These are phyloP conservation scores for Penicillium freii DNA, from an alignment of 2,329 filamentous ascomycete species.

Conservation along the genomic window DNA sequence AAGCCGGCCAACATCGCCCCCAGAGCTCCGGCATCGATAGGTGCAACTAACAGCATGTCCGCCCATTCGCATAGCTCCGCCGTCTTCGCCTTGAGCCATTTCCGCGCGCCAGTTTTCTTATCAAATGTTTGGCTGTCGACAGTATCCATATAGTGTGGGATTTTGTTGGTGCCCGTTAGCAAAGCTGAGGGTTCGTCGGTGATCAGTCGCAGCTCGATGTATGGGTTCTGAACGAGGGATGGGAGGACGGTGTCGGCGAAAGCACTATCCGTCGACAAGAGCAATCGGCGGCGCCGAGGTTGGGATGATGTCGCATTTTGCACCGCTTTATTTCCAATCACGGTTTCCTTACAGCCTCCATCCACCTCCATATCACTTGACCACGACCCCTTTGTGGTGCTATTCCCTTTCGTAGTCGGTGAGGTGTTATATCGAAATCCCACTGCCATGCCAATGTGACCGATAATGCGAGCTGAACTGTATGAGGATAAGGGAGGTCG, in stretches of 20 bases:
- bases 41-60: slow-evolving; percentile 78
- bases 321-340: slow-evolving; percentile 11
- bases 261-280: slow-evolving; percentile 41
- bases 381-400: slow-evolving; percentile 15
- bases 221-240: slow-evolving; percentile 38
- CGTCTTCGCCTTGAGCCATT: slow-evolving; percentile 44
- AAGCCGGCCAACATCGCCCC: slow-evolving; percentile 85
- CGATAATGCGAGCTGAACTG: background rate
- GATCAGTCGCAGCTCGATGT: slow-evolving; percentile 44
- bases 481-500: background rate
- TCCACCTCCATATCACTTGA: slow-evolving; percentile 31
- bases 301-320: slow-evolving; percentile 4
- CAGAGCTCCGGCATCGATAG: slow-evolving; percentile 79
- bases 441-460: slow-evolving; percentile 21
- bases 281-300: slow-evolving; percentile 31
- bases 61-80: slow-evolving; percentile 79
- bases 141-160: slow-evolving; percentile 43
- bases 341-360: slow-evolving; percentile 18
- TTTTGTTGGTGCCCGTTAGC: slow-evolving; percentile 38
- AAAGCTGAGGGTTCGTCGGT: slow-evolving; percentile 41
- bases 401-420: background rate
- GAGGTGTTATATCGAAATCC: slow-evolving; percentile 11
- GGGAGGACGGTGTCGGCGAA: slow-evolving; percentile 42
- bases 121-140: slow-evolving; percentile 41
- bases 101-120: slow-evolving; percentile 38